Evolutionary conservation across 23 red algal species (phyloP).

Genomic region (Gracilaria vermiculophylla): DNA sequence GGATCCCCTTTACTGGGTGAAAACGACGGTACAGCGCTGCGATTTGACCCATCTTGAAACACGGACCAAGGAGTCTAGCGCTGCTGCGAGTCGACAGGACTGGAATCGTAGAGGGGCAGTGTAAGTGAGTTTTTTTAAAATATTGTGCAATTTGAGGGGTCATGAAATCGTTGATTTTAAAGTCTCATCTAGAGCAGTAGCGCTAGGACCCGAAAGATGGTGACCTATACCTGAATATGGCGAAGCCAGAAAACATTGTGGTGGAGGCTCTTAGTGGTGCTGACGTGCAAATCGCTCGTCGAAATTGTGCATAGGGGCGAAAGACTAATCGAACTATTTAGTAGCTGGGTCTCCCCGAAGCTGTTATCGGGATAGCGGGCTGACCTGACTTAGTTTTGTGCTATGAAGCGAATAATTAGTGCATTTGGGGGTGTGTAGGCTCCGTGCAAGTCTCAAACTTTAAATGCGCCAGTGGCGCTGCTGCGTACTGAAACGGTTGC

Average conservation of each 20-base stretch:
- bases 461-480: conserved; percentile 64
- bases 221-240: conserved; percentile 89
- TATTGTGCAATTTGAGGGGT: conserved; percentile 30
- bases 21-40: conserved; percentile 29
- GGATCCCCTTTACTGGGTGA: conserved; percentile 47
- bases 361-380: conserved; percentile 21
- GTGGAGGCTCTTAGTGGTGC: conserved; percentile 59
- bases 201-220: conserved; percentile 46
- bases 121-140: conserved; percentile 30
- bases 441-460: conserved; percentile 90
- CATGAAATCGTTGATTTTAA: conserved; percentile 22
- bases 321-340: conserved; percentile 89
- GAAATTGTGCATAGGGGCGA: conserved; percentile 96
- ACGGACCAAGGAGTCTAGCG: conserved; percentile 98
- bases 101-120: conserved; percentile 29
- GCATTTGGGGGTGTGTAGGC: conserved; percentile 64
- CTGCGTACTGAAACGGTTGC: conserved; percentile 44
- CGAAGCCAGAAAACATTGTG: conserved; percentile 70
- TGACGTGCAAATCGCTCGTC: conserved; percentile 97
- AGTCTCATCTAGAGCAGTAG: conserved; percentile 40
- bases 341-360: conserved; percentile 19
- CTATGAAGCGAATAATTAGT: conserved; percentile 58
- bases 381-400: conserved; percentile 34
- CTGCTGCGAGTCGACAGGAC: conserved; percentile 77
- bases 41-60: conserved; percentile 91